phyloP scores from a whole-genome alignment of 768 basidiomycete species.

The Lactarius hengduanensis region DNA sequence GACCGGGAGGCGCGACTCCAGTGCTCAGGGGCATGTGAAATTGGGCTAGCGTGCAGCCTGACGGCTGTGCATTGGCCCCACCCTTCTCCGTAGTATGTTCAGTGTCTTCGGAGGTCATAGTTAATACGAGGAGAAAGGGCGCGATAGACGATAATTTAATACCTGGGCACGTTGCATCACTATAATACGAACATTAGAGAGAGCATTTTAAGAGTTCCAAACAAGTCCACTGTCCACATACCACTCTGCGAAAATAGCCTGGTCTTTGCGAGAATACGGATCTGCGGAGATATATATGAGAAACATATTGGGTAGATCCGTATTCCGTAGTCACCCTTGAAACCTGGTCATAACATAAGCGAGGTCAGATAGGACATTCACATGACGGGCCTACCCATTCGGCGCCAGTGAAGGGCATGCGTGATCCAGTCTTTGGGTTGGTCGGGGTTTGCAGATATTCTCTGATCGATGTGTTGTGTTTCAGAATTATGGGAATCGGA shows the following conservation, averaged over 20 bases:
- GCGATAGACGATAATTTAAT: background rate
- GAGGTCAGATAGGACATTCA: background rate
- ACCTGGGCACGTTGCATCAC: constrained; percentile 54
- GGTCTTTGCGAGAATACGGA: constrained; percentile 58
- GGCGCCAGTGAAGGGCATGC: constrained; percentile 49
- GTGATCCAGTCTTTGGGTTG: constrained; percentile 52
- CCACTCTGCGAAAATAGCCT: constrained; percentile 40
- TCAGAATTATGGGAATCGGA: constrained; percentile 45
- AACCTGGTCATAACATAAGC: constrained; percentile 40
- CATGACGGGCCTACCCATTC: constrained; percentile 43
- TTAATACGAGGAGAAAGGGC: background rate
- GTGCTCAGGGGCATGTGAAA: constrained; percentile 45
- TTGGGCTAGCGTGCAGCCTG: constrained; percentile 50
- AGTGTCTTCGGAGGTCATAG: constrained; percentile 38
- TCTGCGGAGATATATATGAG: constrained; percentile 36
- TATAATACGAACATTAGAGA: constrained; percentile 27
- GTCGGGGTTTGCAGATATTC: constrained; percentile 46
- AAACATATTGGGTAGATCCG: background rate
- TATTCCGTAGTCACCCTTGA: constrained; percentile 42
- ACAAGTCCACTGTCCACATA: constrained; percentile 41
- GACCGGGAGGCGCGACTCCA: constrained; percentile 31
- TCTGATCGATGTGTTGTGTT: constrained; percentile 44
- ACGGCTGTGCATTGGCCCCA: constrained; percentile 43
- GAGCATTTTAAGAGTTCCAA: constrained; percentile 21
- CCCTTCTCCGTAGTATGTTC: constrained; percentile 42